Evolutionary conservation across 2,329 filamentous ascomycete genomes (phyloP).

Genomic region (Phyllosticta paracitricarpa): DNA sequence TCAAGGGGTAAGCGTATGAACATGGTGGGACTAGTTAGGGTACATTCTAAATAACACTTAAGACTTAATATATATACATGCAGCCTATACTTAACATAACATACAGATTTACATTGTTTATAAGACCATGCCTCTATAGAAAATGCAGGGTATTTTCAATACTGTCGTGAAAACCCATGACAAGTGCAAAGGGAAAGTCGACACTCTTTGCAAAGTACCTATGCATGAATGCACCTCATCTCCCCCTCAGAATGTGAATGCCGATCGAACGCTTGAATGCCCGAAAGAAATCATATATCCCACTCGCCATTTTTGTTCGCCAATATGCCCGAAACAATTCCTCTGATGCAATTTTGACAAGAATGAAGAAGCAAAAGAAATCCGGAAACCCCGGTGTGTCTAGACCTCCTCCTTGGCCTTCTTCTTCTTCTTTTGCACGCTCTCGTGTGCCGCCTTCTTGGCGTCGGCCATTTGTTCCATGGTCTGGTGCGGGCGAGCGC

Average conservation of each 20-base stretch:
- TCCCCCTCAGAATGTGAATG: background rate
- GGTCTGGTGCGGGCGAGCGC: conserved; percentile 3
- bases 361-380: background rate
- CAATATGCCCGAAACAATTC: background rate
- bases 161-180: no score
- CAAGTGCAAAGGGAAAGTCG: no score
- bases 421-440: conserved; percentile 1
- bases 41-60: no score
- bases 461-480: conserved; percentile 15
- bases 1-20: no score
- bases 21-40: no score
- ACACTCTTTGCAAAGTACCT: no score
- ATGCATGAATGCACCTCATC: background rate
- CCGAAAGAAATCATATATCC: background rate
- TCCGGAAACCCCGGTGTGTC: background rate
- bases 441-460: conserved; percentile 13
- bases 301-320: background rate
- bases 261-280: background rate
- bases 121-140: no score
- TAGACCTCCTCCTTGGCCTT: background rate
- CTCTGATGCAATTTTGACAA: conserved; percentile 4
- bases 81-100: no score
- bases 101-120: no score
- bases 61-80: no score
- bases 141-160: no score